These are phyloP conservation scores for Persicaria maculosa DNA, from an alignment of 148 eudicot genomes.

Conservation along the genomic window DNA sequence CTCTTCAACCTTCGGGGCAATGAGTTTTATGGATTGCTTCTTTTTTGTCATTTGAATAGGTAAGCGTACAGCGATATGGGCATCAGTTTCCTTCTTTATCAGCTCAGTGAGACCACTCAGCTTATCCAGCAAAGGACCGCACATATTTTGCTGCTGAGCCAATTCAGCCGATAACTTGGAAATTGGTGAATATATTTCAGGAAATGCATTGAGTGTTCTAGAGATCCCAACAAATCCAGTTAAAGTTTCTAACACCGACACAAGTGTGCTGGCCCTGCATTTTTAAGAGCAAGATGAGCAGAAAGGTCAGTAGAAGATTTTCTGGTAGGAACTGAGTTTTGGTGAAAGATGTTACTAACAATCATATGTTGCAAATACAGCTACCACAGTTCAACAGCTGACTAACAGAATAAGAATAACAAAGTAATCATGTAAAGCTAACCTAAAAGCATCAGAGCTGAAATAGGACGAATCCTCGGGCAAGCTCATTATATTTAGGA, in stretches of 20 bases:
- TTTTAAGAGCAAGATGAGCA: neutral
- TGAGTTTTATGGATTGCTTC: constrained; percentile 55
- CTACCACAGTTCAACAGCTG: neutral
- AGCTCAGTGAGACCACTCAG: constrained; percentile 34
- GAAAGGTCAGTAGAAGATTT: neutral
- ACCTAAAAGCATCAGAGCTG: constrained; percentile 67
- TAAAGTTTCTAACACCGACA: constrained; percentile 51
- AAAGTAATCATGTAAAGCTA: constrained; percentile 12
- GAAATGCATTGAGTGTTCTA: constrained; percentile 62
- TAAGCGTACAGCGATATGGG: constrained; percentile 44
- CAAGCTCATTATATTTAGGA: constrained; percentile 59
- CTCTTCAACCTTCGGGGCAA: constrained; percentile 75
- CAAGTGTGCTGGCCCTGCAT: constrained; percentile 71
- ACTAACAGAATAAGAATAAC: neutral
- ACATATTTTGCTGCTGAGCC: constrained; percentile 43
- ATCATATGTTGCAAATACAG: neutral
- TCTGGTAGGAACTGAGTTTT: neutral
- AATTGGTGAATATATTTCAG: constrained; percentile 58
- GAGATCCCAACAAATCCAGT: constrained; percentile 45
- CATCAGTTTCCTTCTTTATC: constrained; percentile 45
- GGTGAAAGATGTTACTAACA: neutral
- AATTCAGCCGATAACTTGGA: constrained; percentile 38
- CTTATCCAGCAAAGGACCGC: constrained; percentile 44
- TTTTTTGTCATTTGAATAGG: constrained; percentile 72
- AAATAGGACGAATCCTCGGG: constrained; percentile 68